Percentiles rank a stretch among this genome's conserved stretches.
These are phyloP conservation scores for Rubroshorea leprosula DNA, from an alignment of 345 rosid genomes.

Conservation along the genomic window DNA sequence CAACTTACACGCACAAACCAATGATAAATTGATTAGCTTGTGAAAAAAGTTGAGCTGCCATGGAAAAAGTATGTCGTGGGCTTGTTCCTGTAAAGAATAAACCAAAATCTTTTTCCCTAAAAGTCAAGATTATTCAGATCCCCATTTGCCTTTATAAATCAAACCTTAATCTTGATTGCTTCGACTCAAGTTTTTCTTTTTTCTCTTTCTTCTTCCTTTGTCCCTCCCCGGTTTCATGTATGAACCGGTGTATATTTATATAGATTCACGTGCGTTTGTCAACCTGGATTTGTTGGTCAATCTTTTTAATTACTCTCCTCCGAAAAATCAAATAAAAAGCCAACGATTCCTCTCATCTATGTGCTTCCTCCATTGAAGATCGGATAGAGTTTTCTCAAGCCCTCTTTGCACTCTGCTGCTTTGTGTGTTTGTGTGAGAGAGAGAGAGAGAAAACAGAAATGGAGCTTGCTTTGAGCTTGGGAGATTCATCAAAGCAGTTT, in stretches of 20 bases:
- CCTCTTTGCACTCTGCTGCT: too few relatives aligned
- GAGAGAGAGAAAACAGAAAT: too few relatives aligned
- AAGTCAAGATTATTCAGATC: conserved; percentile 5
- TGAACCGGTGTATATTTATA: conserved; percentile 39
- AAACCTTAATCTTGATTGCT: conserved; percentile 3
- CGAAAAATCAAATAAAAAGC: background rate
- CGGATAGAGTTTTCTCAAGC: too few relatives aligned
- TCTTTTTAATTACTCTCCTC: conserved; percentile 30
- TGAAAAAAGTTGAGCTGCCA: background rate
- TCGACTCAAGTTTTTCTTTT: conserved; percentile 1
- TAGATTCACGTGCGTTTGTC: conserved; percentile 43
- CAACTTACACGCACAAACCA: too few relatives aligned
- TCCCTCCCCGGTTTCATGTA: conserved; percentile 16
- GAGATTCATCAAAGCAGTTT: conserved; percentile 61
- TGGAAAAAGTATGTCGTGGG: background rate
- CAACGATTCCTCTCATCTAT: background rate
- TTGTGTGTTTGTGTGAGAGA: too few relatives aligned
- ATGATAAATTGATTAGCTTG: too few relatives aligned
- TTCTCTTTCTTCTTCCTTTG: conserved; percentile 8
- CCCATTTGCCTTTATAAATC: background rate
- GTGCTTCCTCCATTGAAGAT: background rate
- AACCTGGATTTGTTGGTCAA: conserved; percentile 43
- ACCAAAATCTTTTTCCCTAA: background rate
- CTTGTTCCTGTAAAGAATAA: background rate
- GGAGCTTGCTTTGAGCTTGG: conserved; percentile 89